Base-by-base conservation (phyloP, 805 yeast genomes). In the Metschnikowia gruessii region DNA sequence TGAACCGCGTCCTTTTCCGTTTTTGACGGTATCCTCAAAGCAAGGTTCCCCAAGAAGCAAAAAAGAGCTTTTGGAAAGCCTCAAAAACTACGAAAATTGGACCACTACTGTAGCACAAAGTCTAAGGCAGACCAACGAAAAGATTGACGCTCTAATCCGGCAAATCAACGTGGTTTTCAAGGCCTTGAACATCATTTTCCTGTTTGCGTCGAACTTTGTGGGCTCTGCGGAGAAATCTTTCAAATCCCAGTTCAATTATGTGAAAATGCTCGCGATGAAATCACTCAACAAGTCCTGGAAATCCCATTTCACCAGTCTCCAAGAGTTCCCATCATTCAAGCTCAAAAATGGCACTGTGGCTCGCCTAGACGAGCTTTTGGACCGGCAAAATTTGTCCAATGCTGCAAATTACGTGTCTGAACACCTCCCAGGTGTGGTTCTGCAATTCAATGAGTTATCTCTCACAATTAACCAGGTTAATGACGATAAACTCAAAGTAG, bases 1-100 rank as follows among this genome's bases (percentile, higher is more conserved):
- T 13, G 12, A 45, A 15, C 49, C 49, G n/a, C 18, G 17, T 2
- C 12, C 13, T 3, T 45, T 45, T 24, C 15, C 22, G 2, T 9
- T 11, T 19, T 35, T 45, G 12, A 18, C 6, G 10, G 17, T 16
- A 3, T 16, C 19, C 4, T 3, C 11, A 15, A 16, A 17, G 15
- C 4, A 22, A 19, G 17, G 13, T 2, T 13, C 13, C 2, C 16
- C 24, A 2, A 11, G 4, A 2, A 32, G 12, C 18, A 37, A 36
- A 7, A 36, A 41, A 21, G 43, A 46, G 28, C 24, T 43, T 10
- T 43, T 43, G 38, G 26, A 11, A n/a, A 17, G 35, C 17, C 35
- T 45, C 22, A 72, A 76, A 7, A 57, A 72, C 0, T 75, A 76
- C 52, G 63, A 73, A n/a, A 77, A 76, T 0, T 80, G 84, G 84